Conservation (phyloP, 2,329 filamentous ascomycete genomes). For the Xylariaceae sp. region DNA sequence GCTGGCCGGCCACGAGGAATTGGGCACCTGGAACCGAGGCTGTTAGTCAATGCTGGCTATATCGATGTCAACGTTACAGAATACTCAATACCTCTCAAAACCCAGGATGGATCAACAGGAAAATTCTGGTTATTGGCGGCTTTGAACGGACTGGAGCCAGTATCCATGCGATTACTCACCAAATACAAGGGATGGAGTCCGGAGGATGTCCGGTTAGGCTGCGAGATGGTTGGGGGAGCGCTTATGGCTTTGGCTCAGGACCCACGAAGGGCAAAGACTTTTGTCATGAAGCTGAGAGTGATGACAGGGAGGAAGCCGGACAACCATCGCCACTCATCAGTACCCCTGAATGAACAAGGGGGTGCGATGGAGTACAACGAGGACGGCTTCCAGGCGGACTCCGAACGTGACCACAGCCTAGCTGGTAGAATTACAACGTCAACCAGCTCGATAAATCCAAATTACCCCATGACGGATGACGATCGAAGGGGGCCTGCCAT, state of each 20-base stretch:
- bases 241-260: constrained; percentile 46
- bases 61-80: constrained; percentile 45
- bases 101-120: constrained; percentile 41
- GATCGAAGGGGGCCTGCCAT: background rate
- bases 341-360: constrained; percentile 21
- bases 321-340: constrained; percentile 28
- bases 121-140: constrained; percentile 51
- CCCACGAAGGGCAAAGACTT: constrained; percentile 37
- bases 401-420: constrained; percentile 18
- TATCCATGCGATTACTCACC: constrained; percentile 46
- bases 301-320: constrained; percentile 47
- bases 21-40: constrained; percentile 41
- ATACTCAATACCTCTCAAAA: constrained; percentile 45
- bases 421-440: constrained; percentile 7
- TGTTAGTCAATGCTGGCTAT: constrained; percentile 46
- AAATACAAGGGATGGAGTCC: constrained; percentile 49
- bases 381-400: constrained; percentile 11
- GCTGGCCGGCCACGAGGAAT: constrained; percentile 43
- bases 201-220: constrained; percentile 43
- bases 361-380: constrained; percentile 8
- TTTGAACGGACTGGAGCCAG: constrained; percentile 47
- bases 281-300: constrained; percentile 45
- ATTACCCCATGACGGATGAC: constrained; percentile 3
- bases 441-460: background rate
- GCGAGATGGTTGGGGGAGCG: constrained; percentile 44